These are phyloP conservation scores for Brassica nigra DNA, from an alignment of 345 rosid species.

Conservation along the genomic window DNA sequence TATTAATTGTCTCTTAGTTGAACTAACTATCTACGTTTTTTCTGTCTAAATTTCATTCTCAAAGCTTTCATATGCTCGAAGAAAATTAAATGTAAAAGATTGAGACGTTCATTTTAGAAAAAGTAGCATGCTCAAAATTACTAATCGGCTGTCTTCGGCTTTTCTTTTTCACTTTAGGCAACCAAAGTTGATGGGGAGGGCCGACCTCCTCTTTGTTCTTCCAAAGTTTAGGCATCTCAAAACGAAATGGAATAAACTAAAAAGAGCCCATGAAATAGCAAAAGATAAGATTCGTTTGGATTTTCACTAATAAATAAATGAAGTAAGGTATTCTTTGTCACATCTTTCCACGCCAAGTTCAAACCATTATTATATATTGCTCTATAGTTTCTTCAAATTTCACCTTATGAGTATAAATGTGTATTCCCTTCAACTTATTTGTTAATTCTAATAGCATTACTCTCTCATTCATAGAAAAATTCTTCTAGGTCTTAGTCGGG, in stretches of 20 bases:
- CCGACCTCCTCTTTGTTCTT: slow-evolving; percentile 30
- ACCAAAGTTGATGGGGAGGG: slow-evolving; percentile 33
- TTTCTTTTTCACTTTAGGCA: slow-evolving; percentile 35
- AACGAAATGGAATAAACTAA: slow-evolving; percentile 29
- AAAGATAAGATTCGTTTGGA: slow-evolving; percentile 37
- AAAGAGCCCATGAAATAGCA: slow-evolving; percentile 34
- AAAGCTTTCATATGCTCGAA: background rate
- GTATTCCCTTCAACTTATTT: background rate
- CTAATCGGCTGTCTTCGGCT: slow-evolving; percentile 27
- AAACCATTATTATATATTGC: background rate
- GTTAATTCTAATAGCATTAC: background rate
- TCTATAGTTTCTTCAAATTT: background rate
- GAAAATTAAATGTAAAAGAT: slow-evolving; percentile 32
- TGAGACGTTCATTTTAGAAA: slow-evolving; percentile 24
- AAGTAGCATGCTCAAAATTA: slow-evolving; percentile 30
- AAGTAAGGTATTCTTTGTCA: slow-evolving; percentile 17
- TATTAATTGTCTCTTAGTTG: background rate
- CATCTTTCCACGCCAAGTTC: slow-evolving; percentile 32
- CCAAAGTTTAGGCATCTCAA: slow-evolving; percentile 14
- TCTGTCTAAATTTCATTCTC: background rate
- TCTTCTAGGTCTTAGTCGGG: background rate
- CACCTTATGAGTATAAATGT: background rate
- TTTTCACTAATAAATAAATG: slow-evolving; percentile 15
- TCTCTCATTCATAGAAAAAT: background rate
- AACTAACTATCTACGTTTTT: background rate